Evolutionary conservation across 108 stramenopile genomes (phyloP).

Genomic region (Cyclotella cryptica): DNA sequence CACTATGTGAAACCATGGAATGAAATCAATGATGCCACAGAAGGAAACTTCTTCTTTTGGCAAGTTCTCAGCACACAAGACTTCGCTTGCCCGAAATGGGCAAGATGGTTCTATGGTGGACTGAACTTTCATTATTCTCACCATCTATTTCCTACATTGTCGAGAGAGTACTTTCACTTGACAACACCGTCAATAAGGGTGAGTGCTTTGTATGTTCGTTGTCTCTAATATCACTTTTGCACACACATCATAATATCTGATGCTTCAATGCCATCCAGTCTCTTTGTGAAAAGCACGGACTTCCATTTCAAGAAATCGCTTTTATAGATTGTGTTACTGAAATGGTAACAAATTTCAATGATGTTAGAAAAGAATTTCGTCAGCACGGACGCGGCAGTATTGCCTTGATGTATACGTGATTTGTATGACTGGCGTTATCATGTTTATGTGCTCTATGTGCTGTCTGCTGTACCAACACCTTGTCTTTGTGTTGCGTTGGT

Average conservation of each 20-base stretch:
- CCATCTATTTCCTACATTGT: slow-evolving; percentile 39
- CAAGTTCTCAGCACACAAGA: slow-evolving; percentile 36
- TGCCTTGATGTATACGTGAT: slow-evolving; percentile 31
- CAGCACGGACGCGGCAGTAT: slow-evolving; percentile 34
- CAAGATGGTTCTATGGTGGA: slow-evolving; percentile 40
- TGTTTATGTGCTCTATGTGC: background rate
- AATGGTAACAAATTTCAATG: slow-evolving; percentile 37
- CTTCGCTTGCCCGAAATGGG: slow-evolving; percentile 25
- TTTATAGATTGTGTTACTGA: slow-evolving; percentile 33
- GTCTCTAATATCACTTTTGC: background rate
- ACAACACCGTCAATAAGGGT: slow-evolving; percentile 33
- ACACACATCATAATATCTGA: background rate
- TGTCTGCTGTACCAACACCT: background rate
- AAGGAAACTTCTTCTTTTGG: slow-evolving; percentile 42
- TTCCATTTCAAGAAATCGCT: slow-evolving; percentile 34
- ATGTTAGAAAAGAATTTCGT: slow-evolving; percentile 36
- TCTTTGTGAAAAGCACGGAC: slow-evolving; percentile 34
- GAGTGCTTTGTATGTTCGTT: background rate
- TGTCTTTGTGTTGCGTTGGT: background rate
- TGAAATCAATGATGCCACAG: slow-evolving; percentile 27
- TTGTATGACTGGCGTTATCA: background rate
- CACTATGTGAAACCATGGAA: slow-evolving; percentile 45
- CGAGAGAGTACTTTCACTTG: slow-evolving; percentile 38
- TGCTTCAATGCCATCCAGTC: background rate
- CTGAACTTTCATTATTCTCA: slow-evolving; percentile 44